Evolutionary conservation across 2,329 filamentous ascomycete species (phyloP).

Genomic region (Colletotrichum horii): DNA sequence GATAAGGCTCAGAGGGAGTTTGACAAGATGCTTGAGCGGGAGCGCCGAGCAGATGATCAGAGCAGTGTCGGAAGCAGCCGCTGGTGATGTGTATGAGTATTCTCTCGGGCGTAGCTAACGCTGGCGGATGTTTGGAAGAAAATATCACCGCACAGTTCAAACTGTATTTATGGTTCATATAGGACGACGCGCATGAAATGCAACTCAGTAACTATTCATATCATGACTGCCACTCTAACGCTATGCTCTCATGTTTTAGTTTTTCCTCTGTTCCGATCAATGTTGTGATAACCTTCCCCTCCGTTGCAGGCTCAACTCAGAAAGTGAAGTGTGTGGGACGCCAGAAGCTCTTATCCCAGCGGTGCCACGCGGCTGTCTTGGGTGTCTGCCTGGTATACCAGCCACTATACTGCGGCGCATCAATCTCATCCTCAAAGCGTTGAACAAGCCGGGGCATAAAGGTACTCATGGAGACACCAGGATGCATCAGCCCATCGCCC

Average conservation of each 20-base stretch:
- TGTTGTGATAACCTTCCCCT: neutral
- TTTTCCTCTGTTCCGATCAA: neutral
- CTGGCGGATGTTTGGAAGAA: neutral
- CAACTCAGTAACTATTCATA: neutral
- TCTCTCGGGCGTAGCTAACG: neutral
- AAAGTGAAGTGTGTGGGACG: slow-evolving; percentile 17
- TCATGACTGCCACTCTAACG: neutral
- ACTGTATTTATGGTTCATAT: neutral
- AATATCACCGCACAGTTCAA: neutral
- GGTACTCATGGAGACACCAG: slow-evolving; percentile 17
- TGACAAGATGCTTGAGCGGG: slow-evolving; percentile 52
- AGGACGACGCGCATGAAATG: neutral
- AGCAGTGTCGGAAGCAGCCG: neutral
- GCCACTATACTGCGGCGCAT: neutral
- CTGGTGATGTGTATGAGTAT: neutral
- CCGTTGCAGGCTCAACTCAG: neutral
- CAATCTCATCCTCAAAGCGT: slow-evolving; percentile 10
- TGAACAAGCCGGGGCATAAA: slow-evolving; percentile 20
- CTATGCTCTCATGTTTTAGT: neutral
- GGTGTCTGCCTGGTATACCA: slow-evolving; percentile 6
- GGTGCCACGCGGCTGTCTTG: slow-evolving; percentile 11
- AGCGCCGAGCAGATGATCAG: slow-evolving; percentile 31
- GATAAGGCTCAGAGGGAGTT: slow-evolving; percentile 56
- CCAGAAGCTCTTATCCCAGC: slow-evolving; percentile 18
- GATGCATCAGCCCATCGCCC: slow-evolving; percentile 27